Evolutionary conservation across 225 moss, liverwort and hornwort species (phyloP), one percentile per base, ranked within the genome.

Genomic region (Anthoceros angustus): DNA sequence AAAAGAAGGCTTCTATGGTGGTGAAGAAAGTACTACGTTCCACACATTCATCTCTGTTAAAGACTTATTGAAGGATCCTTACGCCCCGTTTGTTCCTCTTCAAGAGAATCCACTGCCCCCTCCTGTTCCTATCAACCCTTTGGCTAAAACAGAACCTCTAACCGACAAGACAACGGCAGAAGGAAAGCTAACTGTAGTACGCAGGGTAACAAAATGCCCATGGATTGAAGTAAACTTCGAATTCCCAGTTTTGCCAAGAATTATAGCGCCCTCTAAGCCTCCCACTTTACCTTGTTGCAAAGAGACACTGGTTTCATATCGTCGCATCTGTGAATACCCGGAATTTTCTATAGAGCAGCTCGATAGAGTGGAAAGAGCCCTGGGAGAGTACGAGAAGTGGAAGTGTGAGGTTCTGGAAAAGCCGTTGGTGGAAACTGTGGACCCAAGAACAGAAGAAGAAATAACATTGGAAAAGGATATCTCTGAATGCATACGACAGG

Each of bases 1-100:
- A 2, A 65, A 40, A 41, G 84, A 98, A 62, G 72, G 64, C 0
- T 89, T 82, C 25, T 71, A 78, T 12, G 72, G 77, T 41, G 79
- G 75, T 0, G 79, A 83, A 7, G 81, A 75, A 68, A 78, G 78
- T 39, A 77, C 73, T 9, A 21, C 76, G n/a, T 80, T 98, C 38
- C 86, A 92, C 66, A 88, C 91, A 8, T 98, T 82, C 72, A 82
- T 91, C n/a, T 88, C 86, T 3, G 62, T 72, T 24, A 74, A 86
- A 60, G 72, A 75, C 23, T 78, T 75, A 65, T 70, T 81, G 42
- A 76, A 78, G 39, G 66, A 72, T 41, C 64, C 80, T 16, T 66
- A 70, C 12, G 72, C 71, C 14, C 64, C 85, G 40, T 64, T 81
- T 23, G 40, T 76, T 41, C 74, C 77, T 61, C 77, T 80, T 42